phyloP scores from a whole-genome alignment of 352 stramenopile genomes.

The Globisporangium spiculum region DNA sequence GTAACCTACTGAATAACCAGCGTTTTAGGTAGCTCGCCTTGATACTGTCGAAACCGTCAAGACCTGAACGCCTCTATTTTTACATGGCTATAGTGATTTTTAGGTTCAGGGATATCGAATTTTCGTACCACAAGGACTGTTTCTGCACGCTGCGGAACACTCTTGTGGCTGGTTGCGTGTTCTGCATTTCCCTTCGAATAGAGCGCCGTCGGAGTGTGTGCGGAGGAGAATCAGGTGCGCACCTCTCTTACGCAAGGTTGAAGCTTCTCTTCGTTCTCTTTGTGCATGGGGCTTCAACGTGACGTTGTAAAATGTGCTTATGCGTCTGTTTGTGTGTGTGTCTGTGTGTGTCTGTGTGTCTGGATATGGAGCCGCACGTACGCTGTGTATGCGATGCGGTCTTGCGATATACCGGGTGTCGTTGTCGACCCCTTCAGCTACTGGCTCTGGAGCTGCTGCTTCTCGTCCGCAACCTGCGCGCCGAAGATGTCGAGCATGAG shows the following conservation, averaged over 20 bases:
- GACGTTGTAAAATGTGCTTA: constrained; percentile 1
- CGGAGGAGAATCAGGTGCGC: not conserved
- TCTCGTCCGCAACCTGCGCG: constrained; percentile 62
- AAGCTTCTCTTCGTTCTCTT: not conserved
- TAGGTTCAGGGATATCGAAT: not conserved
- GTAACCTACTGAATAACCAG: not conserved
- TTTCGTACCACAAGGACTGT: not conserved
- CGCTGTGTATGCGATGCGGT: not conserved
- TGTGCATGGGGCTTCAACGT: not conserved
- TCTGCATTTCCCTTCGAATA: constrained; percentile 4
- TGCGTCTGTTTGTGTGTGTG: not conserved
- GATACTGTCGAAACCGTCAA: no score
- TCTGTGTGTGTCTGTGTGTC: not conserved
- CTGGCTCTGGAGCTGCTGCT: constrained; percentile 27
- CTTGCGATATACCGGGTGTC: not conserved
- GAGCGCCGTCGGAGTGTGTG: constrained; percentile 2
- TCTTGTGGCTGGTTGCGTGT: constrained; percentile 1
- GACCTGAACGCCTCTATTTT: not conserved
- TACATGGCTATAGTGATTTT: not conserved
- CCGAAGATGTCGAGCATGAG: constrained; percentile 81
- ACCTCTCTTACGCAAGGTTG: not conserved
- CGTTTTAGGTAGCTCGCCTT: not conserved
- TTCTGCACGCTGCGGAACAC: constrained; percentile 6
- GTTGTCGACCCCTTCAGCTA: constrained; percentile 7
- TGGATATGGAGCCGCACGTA: not conserved